Percentiles rank a stretch among this genome's conserved stretches.
Evolutionary conservation across 257 asterid species (phyloP).

Genomic region (Linderniella brevidens): DNA sequence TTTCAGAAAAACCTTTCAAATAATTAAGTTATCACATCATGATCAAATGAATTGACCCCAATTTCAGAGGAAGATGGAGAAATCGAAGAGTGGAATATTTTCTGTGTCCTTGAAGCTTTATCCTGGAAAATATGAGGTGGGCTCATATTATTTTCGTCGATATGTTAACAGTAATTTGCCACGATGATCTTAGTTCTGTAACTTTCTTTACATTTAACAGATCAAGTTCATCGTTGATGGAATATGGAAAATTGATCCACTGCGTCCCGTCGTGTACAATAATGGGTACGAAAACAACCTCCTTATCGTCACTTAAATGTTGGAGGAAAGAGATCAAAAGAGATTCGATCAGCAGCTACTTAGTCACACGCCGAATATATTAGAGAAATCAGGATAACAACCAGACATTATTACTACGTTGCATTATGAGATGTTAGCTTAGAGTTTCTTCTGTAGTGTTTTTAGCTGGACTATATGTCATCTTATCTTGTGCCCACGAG

Average conservation of each 20-base stretch:
- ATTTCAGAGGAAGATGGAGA: conserved; percentile 85
- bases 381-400: too few species aligned
- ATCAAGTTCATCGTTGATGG: conserved; percentile 91
- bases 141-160: not conserved
- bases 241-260: conserved; percentile 65
- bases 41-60: conserved; percentile 7
- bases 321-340: too few species aligned
- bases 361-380: too few species aligned
- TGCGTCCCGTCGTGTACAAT: conserved; percentile 40
- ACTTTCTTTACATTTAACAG: conserved; percentile 21
- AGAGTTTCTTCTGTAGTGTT: too few species aligned
- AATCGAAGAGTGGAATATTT: conserved; percentile 46
- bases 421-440: too few species aligned
- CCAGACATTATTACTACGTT: too few species aligned
- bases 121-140: conserved; percentile 91
- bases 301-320: conserved; percentile 27
- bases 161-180: not conserved
- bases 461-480: too few species aligned
- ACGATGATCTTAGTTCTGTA: conserved; percentile 2
- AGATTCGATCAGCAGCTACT: too few species aligned
- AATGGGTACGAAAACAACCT: conserved; percentile 63
- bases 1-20: too few species aligned
- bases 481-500: too few species aligned
- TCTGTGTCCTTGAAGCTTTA: conserved; percentile 50
- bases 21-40: too few species aligned